These are phyloP conservation scores for Backusella psychrophila DNA, from an alignment of 192 early-diverging fungal species.

Conservation along the genomic window DNA sequence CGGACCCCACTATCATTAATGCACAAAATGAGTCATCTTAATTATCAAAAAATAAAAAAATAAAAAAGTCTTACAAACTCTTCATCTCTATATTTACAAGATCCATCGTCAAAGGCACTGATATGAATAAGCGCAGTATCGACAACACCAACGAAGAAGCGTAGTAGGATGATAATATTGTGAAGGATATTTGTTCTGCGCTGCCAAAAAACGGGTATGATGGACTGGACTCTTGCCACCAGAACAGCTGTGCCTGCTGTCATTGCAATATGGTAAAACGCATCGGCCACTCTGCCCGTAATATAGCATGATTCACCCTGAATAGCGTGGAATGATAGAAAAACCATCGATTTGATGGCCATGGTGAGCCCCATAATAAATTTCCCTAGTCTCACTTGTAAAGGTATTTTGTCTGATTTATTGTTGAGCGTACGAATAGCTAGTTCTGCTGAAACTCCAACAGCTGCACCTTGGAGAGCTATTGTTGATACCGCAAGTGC, in stretches of 20 bases:
- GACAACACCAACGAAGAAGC: slow-evolving; percentile 8
- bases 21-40: neutral
- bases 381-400: slow-evolving; percentile 14
- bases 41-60: neutral
- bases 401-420: neutral
- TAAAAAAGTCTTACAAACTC: slow-evolving; percentile 11
- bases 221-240: slow-evolving; percentile 11
- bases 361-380: slow-evolving; percentile 18
- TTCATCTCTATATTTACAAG: slow-evolving; percentile 27
- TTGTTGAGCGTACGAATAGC: neutral
- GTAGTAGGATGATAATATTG: neutral
- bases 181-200: neutral
- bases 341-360: slow-evolving; percentile 18
- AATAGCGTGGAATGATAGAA: slow-evolving; percentile 22
- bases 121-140: slow-evolving; percentile 19
- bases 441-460: neutral
- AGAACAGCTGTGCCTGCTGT: slow-evolving; percentile 19
- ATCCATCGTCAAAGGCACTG: neutral
- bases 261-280: slow-evolving; percentile 29
- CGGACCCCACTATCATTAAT: slow-evolving; percentile 22
- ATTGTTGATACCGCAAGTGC: slow-evolving; percentile 11
- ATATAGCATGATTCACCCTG: slow-evolving; percentile 8
- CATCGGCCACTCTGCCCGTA: slow-evolving; percentile 20
- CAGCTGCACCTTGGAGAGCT: slow-evolving; percentile 11
- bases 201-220: slow-evolving; percentile 21